Percentiles rank a stretch among this genome's conserved stretches.
phyloP scores from a whole-genome alignment of 768 basidiomycete genomes.

The Cyathus striatus region DNA sequence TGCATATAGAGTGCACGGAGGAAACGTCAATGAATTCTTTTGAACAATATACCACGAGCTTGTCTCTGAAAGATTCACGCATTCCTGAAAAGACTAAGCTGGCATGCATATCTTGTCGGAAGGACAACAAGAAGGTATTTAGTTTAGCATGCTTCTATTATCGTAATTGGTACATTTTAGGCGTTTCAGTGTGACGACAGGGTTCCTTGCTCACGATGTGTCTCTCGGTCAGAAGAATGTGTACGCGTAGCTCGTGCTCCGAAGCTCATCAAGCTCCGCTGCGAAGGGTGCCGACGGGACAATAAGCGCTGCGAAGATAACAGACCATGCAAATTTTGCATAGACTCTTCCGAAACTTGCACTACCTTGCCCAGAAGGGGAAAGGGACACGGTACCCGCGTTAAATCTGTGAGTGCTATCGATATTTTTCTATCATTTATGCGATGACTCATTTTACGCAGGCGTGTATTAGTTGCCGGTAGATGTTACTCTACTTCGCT shows the following conservation, averaged over 20 bases:
- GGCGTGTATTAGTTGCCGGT: slow-evolving; percentile 60
- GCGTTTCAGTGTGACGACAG: slow-evolving; percentile 52
- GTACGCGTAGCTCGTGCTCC: slow-evolving; percentile 51
- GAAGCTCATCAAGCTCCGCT: slow-evolving; percentile 55
- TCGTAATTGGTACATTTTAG: slow-evolving; percentile 3
- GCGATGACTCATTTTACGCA: slow-evolving; percentile 15
- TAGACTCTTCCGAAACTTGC: slow-evolving; percentile 42
- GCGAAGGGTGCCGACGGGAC: slow-evolving; percentile 50
- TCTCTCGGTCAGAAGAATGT: slow-evolving; percentile 49
- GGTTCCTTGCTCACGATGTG: slow-evolving; percentile 57
- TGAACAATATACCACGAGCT: slow-evolving; percentile 17
- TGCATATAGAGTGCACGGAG: slow-evolving; percentile 46
- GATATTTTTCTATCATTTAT: slow-evolving; percentile 6
- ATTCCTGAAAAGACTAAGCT: slow-evolving; percentile 47
- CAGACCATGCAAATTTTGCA: slow-evolving; percentile 50
- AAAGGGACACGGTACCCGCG: slow-evolving; percentile 54
- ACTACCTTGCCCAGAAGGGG: slow-evolving; percentile 46
- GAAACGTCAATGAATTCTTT: slow-evolving; percentile 22
- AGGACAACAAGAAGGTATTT: slow-evolving; percentile 70
- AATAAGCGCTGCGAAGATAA: slow-evolving; percentile 57
- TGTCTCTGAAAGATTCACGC: slow-evolving; percentile 17
- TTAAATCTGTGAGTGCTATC: slow-evolving; percentile 45
- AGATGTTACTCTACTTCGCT: too few species aligned
- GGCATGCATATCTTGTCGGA: slow-evolving; percentile 56
- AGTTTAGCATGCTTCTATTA: slow-evolving; percentile 2